Base-by-base conservation (phyloP, 2,329 filamentous ascomycete species). In the Pseudogymnoascus sp. region DNA sequence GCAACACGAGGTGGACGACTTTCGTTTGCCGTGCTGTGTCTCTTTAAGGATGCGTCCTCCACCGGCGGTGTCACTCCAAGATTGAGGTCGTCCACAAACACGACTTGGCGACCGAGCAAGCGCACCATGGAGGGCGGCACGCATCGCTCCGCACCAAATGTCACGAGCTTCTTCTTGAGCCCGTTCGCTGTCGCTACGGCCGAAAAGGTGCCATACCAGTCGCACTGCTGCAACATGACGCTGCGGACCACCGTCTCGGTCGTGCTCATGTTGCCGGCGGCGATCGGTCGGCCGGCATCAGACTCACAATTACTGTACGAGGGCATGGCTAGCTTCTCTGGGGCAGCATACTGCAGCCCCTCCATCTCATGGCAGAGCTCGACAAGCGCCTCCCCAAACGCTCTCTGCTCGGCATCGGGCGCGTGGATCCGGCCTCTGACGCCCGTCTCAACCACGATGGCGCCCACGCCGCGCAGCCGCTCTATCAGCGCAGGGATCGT, bases 81-180 rank as follows among this genome's bases (percentile, higher is more conserved):
- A 60, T 71, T 69, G 2, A 71, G 64, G 12, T 66, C 64, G 35
- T 70, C 70, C 1, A 68, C 69, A 36, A 70, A 64, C 69, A 69
- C 71, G 55, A 71, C 69, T 12, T 36, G 35, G 35, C 35, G 25
- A n/a, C 68, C 67, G 5, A 72, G 62, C 25, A 65, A 67, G 6
- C 69, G 68, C 42, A 70, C 59, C 25, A 73, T 31, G 25, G 72
- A 67, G 3, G 72, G 71, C 27, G 76, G 75, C 3, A 77, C 61
- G 60, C 69, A 70, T 21, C 72, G 69, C 48, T 77, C 75, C 1
- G 68, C 67, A 1, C 76, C 76, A 65, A 78, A 76, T 37, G 7
- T 67, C 55, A 0, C 65, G 61, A 5, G 21, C 21, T 21, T 21
- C 21, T 21, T 21, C 21, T 40, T 18, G 4, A 64, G 48, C 4